Base-by-base conservation (phyloP, 148 eudicot species). In the Persicaria maculosa region DNA sequence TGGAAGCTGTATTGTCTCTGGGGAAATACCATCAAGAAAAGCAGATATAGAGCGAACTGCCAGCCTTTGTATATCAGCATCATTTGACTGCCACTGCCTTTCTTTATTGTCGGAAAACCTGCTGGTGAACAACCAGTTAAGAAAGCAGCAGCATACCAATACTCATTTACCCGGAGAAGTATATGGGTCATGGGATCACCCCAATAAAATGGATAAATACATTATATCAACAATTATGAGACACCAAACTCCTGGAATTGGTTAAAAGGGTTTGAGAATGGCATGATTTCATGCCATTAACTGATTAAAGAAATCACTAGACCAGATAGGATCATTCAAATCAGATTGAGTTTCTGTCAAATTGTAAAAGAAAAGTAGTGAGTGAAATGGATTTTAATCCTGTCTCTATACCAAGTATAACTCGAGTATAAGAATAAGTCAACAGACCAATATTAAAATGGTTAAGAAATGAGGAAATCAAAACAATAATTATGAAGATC, bases 41-140 rank as follows among this genome's bases (percentile, higher is more conserved):
- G 91, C 85, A 64, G 91, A 87, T 20, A 88, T 80, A 11, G 97
- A 87, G 47, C 95, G 97, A 81, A 91, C 54, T 52, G 90, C 91
- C 69, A 83, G 80, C 77, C 80, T 89, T 75, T 93, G 97, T 77
- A 83, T 80, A 86, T 84, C 97, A 72, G 87, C 83, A 81, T 91
- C 97, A 74, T 79, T 67, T 77, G 84, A 80, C 17, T 77, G 68
- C 91, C 94, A 91, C 74, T 84, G 86, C 79, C 73, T 86, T 77
- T 81, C 82, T 72, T 73, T 83, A 74, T 72, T 80, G 72, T 78
- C 71, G 5, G 75, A 74, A 75, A 77, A 76, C 84, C 93, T 91
- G 82, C 70, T 48, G 40, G n/a, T 40, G 46, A n/a, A 65, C 70
- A 62, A 72, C n/a, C 44, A 2, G 44, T 65, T 50, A 1, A 31